A percentile compares a stretch with the other conserved stretches of the same genome.
These are phyloP conservation scores for Phytophthora fragariaefolia DNA, from an alignment of 352 stramenopile species.

Conservation along the genomic window DNA sequence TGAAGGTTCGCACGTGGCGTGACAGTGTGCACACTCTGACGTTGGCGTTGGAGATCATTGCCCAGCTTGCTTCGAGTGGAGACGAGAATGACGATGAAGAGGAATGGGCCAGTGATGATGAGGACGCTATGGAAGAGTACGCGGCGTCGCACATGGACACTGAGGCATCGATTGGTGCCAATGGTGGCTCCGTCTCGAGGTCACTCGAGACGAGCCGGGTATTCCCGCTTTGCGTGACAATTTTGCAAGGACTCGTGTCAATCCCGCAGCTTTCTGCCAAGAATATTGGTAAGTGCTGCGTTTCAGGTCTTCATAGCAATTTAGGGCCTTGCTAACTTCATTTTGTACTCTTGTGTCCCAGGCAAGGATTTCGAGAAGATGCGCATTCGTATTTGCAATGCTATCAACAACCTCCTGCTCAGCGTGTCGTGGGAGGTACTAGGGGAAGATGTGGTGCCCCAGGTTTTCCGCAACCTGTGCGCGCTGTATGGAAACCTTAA, in stretches of 20 bases:
- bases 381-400: constrained; percentile 81
- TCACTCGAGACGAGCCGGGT: constrained; percentile 53
- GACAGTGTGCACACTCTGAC: constrained; percentile 83
- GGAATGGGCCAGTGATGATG: constrained; percentile 88
- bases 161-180: constrained; percentile 4
- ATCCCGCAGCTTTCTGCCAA: constrained; percentile 61
- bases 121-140: constrained; percentile 88
- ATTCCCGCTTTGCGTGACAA: constrained; percentile 62
- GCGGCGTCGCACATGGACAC: constrained; percentile 74
- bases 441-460: constrained; percentile 59
- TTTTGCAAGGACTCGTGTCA: constrained; percentile 81
- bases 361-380: constrained; percentile 81
- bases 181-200: constrained; percentile 39
- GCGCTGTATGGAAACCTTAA: constrained; percentile 76
- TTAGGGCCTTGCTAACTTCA: constrained; percentile 16
- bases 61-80: constrained; percentile 59
- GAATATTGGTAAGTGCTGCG: constrained; percentile 45
- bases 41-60: constrained; percentile 78
- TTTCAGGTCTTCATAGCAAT: background rate
- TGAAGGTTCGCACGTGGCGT: constrained; percentile 78
- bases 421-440: constrained; percentile 62
- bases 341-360: constrained; percentile 22
- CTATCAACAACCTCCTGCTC: constrained; percentile 84
- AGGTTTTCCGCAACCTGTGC: constrained; percentile 83
- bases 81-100: constrained; percentile 81